A percentile compares a stretch with the other conserved stretches of the same genome.
Conservation (phyloP, 345 rosid species). For the Eucalyptus sideroxylon region DNA sequence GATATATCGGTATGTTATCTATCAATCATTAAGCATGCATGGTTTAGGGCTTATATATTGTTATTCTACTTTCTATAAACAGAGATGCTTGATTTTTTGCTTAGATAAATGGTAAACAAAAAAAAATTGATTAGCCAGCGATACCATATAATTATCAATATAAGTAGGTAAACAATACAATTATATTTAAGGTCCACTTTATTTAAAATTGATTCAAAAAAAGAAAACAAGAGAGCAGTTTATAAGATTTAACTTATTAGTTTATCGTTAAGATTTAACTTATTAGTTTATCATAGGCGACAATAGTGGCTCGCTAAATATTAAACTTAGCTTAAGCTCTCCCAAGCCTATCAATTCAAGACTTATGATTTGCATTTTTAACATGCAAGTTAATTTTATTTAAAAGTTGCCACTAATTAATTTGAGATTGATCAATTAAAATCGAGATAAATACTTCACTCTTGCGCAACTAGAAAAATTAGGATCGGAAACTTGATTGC, state of each 20-base stretch:
- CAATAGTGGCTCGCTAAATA: no score
- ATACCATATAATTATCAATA: not conserved
- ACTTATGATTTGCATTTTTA: no score
- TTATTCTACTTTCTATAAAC: not conserved
- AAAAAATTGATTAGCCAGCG: not conserved
- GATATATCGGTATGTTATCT: not conserved
- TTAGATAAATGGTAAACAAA: not conserved
- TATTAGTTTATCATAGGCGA: no score
- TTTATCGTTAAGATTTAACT: not conserved
- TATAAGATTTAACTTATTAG: not conserved
- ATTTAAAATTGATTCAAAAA: not conserved
- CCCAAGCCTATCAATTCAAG: no score
- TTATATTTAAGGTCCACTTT: not conserved
- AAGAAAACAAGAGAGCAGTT: not conserved
- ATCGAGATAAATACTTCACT: no score
- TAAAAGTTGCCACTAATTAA: no score
- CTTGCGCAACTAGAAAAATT: no score
- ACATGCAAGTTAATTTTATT: no score
- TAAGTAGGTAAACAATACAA: not conserved
- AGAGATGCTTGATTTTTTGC: not conserved
- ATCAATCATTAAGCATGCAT: not conserved
- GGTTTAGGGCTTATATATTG: not conserved
- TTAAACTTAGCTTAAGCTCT: no score
- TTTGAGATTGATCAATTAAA: no score
- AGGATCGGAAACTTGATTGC: accelerated